These are phyloP conservation scores for Diaporthe caulivora DNA, from an alignment of 2,329 filamentous ascomycete genomes.

Conservation along the genomic window DNA sequence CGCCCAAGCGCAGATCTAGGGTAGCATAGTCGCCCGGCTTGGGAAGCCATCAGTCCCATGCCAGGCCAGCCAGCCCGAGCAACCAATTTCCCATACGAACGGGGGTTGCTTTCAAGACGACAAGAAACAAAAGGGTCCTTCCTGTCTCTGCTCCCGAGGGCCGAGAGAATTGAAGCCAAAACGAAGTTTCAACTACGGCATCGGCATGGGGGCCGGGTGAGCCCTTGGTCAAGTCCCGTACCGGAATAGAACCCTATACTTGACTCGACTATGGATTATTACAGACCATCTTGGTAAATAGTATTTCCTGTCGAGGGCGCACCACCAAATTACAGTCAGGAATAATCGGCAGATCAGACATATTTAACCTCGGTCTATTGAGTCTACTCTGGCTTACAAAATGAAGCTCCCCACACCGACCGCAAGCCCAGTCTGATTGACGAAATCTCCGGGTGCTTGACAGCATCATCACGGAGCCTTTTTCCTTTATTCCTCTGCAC, in stretches of 20 bases:
- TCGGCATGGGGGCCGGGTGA: neutral
- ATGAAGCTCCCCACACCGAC: neutral
- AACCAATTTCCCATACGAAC: constrained; percentile 29
- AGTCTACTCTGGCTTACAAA: neutral
- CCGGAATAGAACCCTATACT: neutral
- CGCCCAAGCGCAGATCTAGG: constrained; percentile 26
- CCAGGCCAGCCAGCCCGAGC: constrained; percentile 3
- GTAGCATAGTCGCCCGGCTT: constrained; percentile 18
- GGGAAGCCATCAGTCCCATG: constrained; percentile 5
- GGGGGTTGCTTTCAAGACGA: no score
- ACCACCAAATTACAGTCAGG: no score
- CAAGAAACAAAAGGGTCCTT: constrained; percentile 1
- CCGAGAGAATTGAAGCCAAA: neutral
- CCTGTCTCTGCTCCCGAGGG: constrained; percentile 1
- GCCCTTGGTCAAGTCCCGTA: neutral
- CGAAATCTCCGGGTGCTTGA: constrained; percentile 6
- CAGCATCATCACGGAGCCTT: constrained; percentile 8
- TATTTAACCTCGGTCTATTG: neutral
- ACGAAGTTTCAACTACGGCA: neutral
- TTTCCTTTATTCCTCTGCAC: neutral
- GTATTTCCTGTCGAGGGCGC: no score
- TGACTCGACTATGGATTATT: neutral
- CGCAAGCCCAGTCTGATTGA: neutral
- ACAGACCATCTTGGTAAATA: no score
- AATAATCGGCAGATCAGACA: neutral